Conservation (phyloP, 2,329 filamentous ascomycete species). For the Pseudopithomyces maydicus region DNA sequence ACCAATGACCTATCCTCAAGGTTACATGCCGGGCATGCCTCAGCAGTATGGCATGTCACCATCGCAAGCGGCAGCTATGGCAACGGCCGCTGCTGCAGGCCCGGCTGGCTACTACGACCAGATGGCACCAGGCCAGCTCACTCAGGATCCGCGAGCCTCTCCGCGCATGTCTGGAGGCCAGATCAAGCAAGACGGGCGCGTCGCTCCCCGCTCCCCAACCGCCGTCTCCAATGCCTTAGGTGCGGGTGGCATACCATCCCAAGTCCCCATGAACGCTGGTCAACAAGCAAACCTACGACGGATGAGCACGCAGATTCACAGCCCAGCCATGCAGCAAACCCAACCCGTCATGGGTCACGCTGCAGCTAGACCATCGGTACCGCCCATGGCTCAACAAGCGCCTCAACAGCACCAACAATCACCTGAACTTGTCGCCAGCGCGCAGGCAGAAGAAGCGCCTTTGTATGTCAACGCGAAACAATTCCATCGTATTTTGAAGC, state of each 20-base stretch:
- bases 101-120: constrained; percentile 71
- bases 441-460: constrained; percentile 81
- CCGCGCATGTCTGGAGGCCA: constrained; percentile 73
- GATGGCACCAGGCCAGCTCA: constrained; percentile 66
- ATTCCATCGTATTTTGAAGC: constrained; percentile 95
- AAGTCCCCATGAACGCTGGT: constrained; percentile 45
- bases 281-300: constrained; percentile 44
- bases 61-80: constrained; percentile 91
- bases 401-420: constrained; percentile 75
- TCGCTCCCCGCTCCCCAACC: constrained; percentile 76
- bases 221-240: constrained; percentile 68
- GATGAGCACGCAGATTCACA: constrained; percentile 50
- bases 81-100: constrained; percentile 88
- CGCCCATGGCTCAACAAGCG: constrained; percentile 58
- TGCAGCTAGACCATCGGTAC: constrained; percentile 57
- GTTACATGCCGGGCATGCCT: constrained; percentile 76
- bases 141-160: constrained; percentile 65
- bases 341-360: constrained; percentile 77
- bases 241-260: constrained; percentile 41
- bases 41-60: constrained; percentile 75
- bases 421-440: constrained; percentile 74
- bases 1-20: constrained; percentile 82
- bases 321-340: constrained; percentile 65
- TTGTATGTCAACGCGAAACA: constrained; percentile 99
- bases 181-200: constrained; percentile 70